Evolutionary conservation across 495 filamentous ascomycete species (phyloP), one percentile per base, ranked within the genome.

Genomic region (Aspergillus steynii): DNA sequence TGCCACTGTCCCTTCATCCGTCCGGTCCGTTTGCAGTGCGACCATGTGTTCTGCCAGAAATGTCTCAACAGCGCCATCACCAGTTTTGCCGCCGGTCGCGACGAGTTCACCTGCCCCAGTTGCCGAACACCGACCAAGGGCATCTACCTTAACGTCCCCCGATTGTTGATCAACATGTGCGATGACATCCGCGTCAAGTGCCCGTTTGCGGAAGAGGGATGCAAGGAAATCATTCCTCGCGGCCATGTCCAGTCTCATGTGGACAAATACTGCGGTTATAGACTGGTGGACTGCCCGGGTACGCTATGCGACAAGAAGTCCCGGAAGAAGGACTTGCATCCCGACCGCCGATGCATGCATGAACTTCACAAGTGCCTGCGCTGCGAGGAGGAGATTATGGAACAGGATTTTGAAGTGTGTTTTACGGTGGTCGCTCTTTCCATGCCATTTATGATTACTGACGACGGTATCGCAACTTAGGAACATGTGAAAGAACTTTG

Each of bases 121-220:
- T 82, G 80, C 67, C 79, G 80, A 27, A 70, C 73, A 46, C 75
- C 73, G 59, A 73, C 77, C 25, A 62, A 55, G 28, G 71, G 69
- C 15, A 62, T 77, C 50, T 77, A 72, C 50, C 69, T 67, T 47
- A 77, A 70, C 56, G 79, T 83, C 9, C 80, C 84, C 58, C 80
- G 80, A 63, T 71, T 87, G n/a, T 61, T 89, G 58, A 71, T 76
- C 61, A 82, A 82, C 50, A 86, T 96, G 78, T 85, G 93, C 48
- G 90, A 95, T 65, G 90, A 88, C 58, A 81, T 96, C 26, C 68
- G 79, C 37, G 92, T 92, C 61, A 82, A 81, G 58, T 96, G 92
- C 71, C 90, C 90, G 0, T 86, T 87, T 50, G 69, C 67, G 7
- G 59, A 68, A 20, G 80, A 82, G 26, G 90, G 90, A 0, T 96